Percentiles rank a stretch among this genome's conserved stretches.
Evolutionary conservation across 106 monocot genomes (phyloP).

Genomic region (Chionographis japonica): DNA sequence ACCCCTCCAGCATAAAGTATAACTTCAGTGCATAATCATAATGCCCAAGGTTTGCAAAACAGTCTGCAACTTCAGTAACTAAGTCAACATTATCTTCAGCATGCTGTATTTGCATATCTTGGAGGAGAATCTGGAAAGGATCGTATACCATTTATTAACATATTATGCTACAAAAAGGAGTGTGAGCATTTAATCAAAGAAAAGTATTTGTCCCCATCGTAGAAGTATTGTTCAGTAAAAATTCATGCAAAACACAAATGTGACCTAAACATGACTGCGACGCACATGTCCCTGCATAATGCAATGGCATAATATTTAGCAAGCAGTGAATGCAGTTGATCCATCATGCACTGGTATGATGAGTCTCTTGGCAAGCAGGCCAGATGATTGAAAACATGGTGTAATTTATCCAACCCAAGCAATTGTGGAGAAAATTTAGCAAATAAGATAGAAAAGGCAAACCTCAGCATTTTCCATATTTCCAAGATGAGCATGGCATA

Average conservation of each 20-base stretch:
- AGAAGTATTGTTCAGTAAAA: too few relatives aligned
- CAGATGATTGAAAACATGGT: background rate
- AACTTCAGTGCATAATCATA: constrained; percentile 68
- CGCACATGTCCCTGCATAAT: too few relatives aligned
- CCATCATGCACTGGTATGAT: too few relatives aligned
- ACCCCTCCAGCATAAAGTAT: constrained; percentile 46
- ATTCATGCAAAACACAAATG: too few relatives aligned
- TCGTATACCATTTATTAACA: background rate
- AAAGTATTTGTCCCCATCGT: too few relatives aligned
- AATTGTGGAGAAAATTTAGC: background rate
- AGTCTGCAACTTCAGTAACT: constrained; percentile 65
- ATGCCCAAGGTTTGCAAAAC: constrained; percentile 40
- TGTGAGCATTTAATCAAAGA: too few relatives aligned
- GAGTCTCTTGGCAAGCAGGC: background rate
- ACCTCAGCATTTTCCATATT: constrained; percentile 77
- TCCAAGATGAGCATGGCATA: constrained; percentile 79
- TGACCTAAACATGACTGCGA: too few relatives aligned
- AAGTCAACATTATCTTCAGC: constrained; percentile 31
- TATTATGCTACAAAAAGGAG: too few relatives aligned
- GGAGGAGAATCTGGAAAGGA: constrained; percentile 43
- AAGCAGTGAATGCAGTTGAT: too few relatives aligned
- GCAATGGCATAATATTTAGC: too few relatives aligned
- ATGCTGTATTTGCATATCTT: constrained; percentile 33
- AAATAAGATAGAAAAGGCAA: constrained; percentile 7
- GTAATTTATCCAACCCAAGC: background rate